Percentiles rank a stretch among this genome's conserved stretches.
phyloP scores from a whole-genome alignment of 139 green algal species.

The Chlorella sp. region DNA sequence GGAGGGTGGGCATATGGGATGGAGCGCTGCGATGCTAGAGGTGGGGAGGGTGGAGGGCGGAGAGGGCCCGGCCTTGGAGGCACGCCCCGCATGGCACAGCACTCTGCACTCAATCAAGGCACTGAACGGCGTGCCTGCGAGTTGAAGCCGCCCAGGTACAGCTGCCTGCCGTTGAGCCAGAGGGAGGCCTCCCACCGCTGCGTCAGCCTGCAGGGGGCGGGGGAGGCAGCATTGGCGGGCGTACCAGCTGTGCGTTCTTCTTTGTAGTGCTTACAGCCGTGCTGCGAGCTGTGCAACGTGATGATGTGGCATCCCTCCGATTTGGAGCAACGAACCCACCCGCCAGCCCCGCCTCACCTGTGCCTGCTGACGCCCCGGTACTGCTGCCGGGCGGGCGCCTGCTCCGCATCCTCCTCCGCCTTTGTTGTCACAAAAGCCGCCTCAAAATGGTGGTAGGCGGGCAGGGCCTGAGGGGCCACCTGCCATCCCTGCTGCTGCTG shows the following conservation, averaged over 20 bases:
- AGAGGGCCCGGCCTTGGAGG: too few species aligned
- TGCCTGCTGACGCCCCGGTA: constrained; percentile 46
- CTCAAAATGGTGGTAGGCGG: neutral
- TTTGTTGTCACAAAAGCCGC: neutral
- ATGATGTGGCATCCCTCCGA: too few species aligned
- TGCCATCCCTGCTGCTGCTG: neutral
- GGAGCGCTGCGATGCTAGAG: too few species aligned
- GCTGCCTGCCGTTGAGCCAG: constrained; percentile 65
- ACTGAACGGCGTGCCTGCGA: constrained; percentile 15
- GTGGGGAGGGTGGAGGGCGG: too few species aligned
- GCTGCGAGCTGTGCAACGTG: too few species aligned
- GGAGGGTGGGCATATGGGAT: too few species aligned
- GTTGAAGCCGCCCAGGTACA: constrained; percentile 78
- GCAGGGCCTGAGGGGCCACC: neutral
- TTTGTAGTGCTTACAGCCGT: too few species aligned
- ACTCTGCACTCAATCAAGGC: too few species aligned
- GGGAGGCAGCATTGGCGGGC: neutral
- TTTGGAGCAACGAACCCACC: neutral
- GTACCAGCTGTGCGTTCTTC: too few species aligned
- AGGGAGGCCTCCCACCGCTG: constrained; percentile 76
- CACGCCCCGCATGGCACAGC: too few species aligned
- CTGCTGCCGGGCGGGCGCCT: neutral
- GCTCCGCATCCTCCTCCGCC: neutral
- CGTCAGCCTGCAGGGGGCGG: constrained; percentile 57
- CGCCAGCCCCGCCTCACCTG: neutral